phyloP scores from a whole-genome alignment of 2,329 filamentous ascomycete species.

The Rutstroemia sydowiana region DNA sequence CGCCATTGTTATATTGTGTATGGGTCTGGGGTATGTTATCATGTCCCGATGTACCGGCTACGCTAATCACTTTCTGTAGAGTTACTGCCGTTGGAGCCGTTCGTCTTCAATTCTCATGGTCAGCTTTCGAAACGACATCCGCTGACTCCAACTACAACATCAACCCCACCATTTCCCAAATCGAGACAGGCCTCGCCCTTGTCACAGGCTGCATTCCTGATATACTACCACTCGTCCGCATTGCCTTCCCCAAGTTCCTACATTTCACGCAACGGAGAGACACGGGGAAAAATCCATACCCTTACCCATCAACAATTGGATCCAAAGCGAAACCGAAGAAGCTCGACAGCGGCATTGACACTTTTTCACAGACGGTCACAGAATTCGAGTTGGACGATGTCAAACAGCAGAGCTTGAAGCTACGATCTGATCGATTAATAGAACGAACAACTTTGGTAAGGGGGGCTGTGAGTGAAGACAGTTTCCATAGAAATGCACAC shows the following conservation, averaged over 20 bases:
- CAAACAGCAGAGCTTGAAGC: neutral
- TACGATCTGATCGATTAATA: neutral
- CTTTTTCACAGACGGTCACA: too few species aligned
- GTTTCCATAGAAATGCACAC: neutral
- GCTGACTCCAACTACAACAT: constrained; percentile 15
- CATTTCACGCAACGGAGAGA: neutral
- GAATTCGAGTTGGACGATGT: too few species aligned
- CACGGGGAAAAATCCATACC: neutral
- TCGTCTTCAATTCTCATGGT: constrained; percentile 11
- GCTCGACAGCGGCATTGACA: neutral
- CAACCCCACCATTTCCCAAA: constrained; percentile 17
- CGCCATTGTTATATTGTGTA: constrained; percentile 9
- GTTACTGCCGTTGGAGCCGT: constrained; percentile 17
- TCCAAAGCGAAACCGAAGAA: neutral
- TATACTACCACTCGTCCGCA: neutral
- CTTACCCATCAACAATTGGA: neutral
- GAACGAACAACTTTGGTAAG: neutral
- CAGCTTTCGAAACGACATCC: constrained; percentile 7
- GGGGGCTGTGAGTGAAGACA: neutral
- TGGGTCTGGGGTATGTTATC: constrained; percentile 10
- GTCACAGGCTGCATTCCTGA: constrained; percentile 12
- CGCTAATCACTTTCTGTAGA: constrained; percentile 4
- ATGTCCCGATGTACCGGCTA: neutral
- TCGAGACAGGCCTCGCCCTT: constrained; percentile 17
- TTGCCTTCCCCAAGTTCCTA: neutral